Evolutionary conservation across 169 alveolate genomes (phyloP).

Genomic region (Eimeria falciformis): DNA sequence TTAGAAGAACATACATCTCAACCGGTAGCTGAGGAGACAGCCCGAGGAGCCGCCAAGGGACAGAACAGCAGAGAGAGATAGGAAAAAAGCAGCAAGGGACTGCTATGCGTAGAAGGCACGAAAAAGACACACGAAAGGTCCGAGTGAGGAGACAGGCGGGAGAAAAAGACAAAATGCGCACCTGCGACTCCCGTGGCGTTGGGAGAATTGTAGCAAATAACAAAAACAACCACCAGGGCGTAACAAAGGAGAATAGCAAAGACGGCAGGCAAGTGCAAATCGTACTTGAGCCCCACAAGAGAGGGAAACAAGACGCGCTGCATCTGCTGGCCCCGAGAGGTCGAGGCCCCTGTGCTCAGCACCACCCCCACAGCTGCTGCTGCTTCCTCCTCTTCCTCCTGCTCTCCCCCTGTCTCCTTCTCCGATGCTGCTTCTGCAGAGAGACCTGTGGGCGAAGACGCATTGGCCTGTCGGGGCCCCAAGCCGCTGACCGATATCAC

Average conservation of each 20-base stretch:
- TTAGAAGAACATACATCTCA: too few relatives aligned
- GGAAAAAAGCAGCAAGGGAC: too few relatives aligned
- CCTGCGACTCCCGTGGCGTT: constrained; percentile 60
- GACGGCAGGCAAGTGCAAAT: constrained; percentile 80
- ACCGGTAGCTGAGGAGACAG: too few relatives aligned
- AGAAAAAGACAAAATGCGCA: not conserved
- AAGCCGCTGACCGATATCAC: not conserved
- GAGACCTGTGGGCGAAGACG: not conserved
- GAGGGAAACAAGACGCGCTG: constrained; percentile 89
- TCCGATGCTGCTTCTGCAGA: not conserved
- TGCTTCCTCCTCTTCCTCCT: not conserved
- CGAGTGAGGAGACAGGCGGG: too few relatives aligned
- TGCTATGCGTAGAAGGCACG: too few relatives aligned
- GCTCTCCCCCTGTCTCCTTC: not conserved
- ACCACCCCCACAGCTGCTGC: constrained; percentile 81
- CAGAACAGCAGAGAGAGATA: too few relatives aligned
- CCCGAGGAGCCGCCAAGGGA: too few relatives aligned
- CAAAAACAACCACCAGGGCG: constrained; percentile 67
- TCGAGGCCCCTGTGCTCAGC: constrained; percentile 86
- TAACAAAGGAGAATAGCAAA: constrained; percentile 74
- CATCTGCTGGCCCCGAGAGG: constrained; percentile 90
- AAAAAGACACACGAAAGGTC: too few relatives aligned
- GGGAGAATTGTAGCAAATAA: not conserved
- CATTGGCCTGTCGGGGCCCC: not conserved
- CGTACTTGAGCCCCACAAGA: constrained; percentile 75